Percentiles rank a stretch among this genome's conserved stretches.
phyloP scores from a whole-genome alignment of 352 stramenopile genomes.

The Thalassiosira livingstoniorum region DNA sequence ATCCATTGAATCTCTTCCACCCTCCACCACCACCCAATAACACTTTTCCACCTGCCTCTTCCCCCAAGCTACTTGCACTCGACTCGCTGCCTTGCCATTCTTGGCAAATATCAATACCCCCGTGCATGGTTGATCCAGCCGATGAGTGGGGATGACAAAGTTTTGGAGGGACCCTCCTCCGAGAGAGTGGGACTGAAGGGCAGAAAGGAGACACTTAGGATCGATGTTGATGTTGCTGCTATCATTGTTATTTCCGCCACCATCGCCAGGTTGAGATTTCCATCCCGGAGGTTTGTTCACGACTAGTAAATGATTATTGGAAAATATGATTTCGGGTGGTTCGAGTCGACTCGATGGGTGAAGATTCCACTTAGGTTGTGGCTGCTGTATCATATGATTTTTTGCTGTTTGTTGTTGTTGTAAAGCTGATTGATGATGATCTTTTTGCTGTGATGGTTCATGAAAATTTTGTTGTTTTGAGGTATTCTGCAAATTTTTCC shows the following conservation, averaged over 20 bases:
- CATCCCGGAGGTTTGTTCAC: conserved; percentile 84
- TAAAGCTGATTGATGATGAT: too few relatives aligned
- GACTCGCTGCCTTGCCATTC: conserved; percentile 75
- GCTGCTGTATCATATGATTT: too few relatives aligned
- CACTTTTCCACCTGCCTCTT: conserved; percentile 73
- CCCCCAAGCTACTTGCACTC: conserved; percentile 74
- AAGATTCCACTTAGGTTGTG: too few relatives aligned
- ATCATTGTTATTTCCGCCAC: conserved; percentile 26
- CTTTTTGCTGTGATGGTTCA: too few relatives aligned
- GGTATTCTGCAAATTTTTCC: too few relatives aligned
- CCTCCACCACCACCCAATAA: conserved; percentile 80
- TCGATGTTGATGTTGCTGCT: conserved; percentile 8
- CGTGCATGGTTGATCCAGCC: conserved; percentile 84
- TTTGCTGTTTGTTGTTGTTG: too few relatives aligned
- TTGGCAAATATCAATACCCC: conserved; percentile 82
- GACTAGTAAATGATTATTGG: conserved; percentile 83
- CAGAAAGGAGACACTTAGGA: conserved; percentile 75
- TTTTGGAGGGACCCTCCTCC: conserved; percentile 75
- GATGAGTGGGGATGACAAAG: conserved; percentile 80
- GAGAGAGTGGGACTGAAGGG: conserved; percentile 68
- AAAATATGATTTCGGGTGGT: conserved; percentile 69
- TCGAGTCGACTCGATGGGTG: too few relatives aligned
- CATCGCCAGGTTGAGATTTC: conserved; percentile 77
- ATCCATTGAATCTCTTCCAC: conserved; percentile 29
- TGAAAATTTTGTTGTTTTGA: too few relatives aligned